These are phyloP conservation scores for Termitomyces sp. DNA, from an alignment of 768 basidiomycete species.

Conservation along the genomic window DNA sequence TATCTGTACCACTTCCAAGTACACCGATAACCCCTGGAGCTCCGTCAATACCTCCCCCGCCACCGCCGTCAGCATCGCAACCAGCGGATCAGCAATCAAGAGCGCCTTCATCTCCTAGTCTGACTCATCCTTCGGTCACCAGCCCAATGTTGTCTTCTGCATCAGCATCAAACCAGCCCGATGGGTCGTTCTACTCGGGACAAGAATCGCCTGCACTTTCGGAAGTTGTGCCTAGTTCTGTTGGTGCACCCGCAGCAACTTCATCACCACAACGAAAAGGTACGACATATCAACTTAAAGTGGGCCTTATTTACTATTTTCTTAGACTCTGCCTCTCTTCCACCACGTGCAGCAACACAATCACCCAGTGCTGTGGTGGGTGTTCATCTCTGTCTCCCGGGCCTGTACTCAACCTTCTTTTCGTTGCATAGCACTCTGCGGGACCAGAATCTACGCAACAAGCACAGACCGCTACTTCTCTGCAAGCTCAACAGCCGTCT, in stretches of 20 bases:
- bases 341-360: constrained; percentile 35
- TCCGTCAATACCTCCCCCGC: constrained; percentile 34
- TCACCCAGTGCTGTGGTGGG: constrained; percentile 40
- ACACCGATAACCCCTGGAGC: constrained; percentile 31
- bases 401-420: not conserved
- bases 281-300: constrained; percentile 13
- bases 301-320: constrained; percentile 7
- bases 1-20: constrained; percentile 33
- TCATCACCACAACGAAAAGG: constrained; percentile 67
- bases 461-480: constrained; percentile 21
- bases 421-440: constrained; percentile 27
- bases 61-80: constrained; percentile 22
- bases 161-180: constrained; percentile 57
- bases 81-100: constrained; percentile 37
- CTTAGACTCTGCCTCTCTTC: constrained; percentile 41
- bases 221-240: constrained; percentile 46
- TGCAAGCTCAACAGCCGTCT: constrained; percentile 21
- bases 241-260: constrained; percentile 43
- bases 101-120: constrained; percentile 66
- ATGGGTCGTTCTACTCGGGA: constrained; percentile 66
- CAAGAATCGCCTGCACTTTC: constrained; percentile 72
- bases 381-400: constrained; percentile 2
- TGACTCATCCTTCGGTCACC: constrained; percentile 80
- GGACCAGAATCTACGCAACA: constrained; percentile 34
- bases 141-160: constrained; percentile 81